Evolutionary conservation across 768 basidiomycete species (phyloP).

Genomic region (Psilocybe tampanensis): DNA sequence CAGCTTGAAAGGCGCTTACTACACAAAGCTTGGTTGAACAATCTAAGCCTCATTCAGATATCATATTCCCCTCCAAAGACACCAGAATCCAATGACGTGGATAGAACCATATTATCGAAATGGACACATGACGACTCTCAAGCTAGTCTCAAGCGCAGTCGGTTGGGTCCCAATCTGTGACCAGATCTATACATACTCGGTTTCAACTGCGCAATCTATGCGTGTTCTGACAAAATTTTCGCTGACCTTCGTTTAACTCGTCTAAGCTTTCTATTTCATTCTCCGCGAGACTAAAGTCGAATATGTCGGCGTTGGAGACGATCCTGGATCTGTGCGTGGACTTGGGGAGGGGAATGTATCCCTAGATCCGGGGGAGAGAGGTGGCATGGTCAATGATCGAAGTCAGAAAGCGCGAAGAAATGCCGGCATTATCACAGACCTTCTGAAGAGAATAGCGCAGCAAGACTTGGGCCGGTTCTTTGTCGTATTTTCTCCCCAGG

Average conservation of each 20-base stretch:
- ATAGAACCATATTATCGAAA: too few species aligned
- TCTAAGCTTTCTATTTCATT: constrained; percentile 55
- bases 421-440: constrained; percentile 36
- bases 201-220: neutral
- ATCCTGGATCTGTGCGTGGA: constrained; percentile 57
- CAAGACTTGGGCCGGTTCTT: constrained; percentile 59
- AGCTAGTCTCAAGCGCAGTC: constrained; percentile 15
- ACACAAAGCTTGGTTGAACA: neutral
- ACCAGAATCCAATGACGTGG: too few species aligned
- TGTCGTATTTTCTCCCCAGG: constrained; percentile 55
- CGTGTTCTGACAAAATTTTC: neutral
- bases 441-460: constrained; percentile 82
- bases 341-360: constrained; percentile 69
- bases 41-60: too few species aligned
- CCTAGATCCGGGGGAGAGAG: constrained; percentile 27
- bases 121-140: neutral
- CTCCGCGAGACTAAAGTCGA: constrained; percentile 57
- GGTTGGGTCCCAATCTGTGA: constrained; percentile 45
- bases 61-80: too few species aligned
- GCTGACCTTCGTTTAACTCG: constrained; percentile 53
- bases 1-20: neutral
- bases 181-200: constrained; percentile 28
- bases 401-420: neutral
- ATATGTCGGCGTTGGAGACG: constrained; percentile 59
- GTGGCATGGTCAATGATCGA: neutral